phyloP scores from a whole-genome alignment of 495 filamentous ascomycete genomes.

The Aspergillus heteromorphus region DNA sequence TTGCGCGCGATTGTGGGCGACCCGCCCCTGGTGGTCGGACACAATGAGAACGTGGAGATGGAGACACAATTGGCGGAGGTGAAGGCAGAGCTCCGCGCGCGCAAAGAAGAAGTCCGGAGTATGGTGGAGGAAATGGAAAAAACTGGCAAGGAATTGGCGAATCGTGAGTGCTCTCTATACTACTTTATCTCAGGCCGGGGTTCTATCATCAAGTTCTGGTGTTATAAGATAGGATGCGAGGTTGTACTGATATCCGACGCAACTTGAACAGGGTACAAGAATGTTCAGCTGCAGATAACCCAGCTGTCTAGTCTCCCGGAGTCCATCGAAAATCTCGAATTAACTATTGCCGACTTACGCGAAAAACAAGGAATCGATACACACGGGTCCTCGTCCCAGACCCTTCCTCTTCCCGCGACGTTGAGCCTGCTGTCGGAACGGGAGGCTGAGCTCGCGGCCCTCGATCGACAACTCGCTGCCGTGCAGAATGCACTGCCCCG shows the following conservation, averaged over 20 bases:
- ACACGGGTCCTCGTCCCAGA: slow-evolving; percentile 32
- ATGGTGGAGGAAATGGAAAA: slow-evolving; percentile 68
- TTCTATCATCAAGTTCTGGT: background rate
- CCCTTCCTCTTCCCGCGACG: slow-evolving; percentile 36
- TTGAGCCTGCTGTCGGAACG: slow-evolving; percentile 44
- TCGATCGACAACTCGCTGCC: slow-evolving; percentile 64
- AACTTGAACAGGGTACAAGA: slow-evolving; percentile 50
- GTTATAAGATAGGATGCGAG: background rate
- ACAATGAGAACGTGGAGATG: slow-evolving; percentile 75
- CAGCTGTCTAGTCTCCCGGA: slow-evolving; percentile 56
- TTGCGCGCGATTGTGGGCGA: slow-evolving; percentile 91
- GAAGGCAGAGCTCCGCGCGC: slow-evolving; percentile 69
- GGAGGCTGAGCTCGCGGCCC: slow-evolving; percentile 55
- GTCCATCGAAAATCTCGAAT: slow-evolving; percentile 58
- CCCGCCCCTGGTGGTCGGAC: slow-evolving; percentile 75
- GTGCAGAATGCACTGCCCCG: slow-evolving; percentile 61
- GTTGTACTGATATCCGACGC: slow-evolving; percentile 3
- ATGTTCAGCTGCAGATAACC: slow-evolving; percentile 55
- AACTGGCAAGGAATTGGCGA: slow-evolving; percentile 55
- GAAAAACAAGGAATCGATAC: slow-evolving; percentile 38
- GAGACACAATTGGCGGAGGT: slow-evolving; percentile 63
- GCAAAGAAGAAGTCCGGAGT: slow-evolving; percentile 72
- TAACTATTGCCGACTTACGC: slow-evolving; percentile 50
- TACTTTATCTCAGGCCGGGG: background rate
- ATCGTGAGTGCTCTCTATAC: slow-evolving; percentile 23